Base-by-base conservation (phyloP, 2,329 filamentous ascomycete species). In the Lecanicillium sp. region DNA sequence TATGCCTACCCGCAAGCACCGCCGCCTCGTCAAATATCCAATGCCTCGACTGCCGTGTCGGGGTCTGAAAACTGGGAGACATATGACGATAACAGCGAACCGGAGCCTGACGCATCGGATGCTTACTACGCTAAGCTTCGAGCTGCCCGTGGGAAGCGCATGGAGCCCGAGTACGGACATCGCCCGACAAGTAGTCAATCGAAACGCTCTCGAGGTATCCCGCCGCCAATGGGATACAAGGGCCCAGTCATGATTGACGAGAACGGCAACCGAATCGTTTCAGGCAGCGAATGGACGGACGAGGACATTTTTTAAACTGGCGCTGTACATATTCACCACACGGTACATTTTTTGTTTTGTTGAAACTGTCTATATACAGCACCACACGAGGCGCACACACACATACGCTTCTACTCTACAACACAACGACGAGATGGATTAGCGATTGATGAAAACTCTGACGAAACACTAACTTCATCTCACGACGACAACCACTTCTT, bases 21-120 rank as follows among this genome's bases (percentile, higher is more conserved):
- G 10, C 36, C 42, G 3, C 61, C 62, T 1, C 71, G 87, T 34
- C 85, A 90, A 50, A 80, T 83, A 13, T 65, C 62, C 4, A 51
- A 47, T 36, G 81, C 82, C 0, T 89, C 86, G n/a, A 87, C 84
- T 2, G 72, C 72, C 17, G 72, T 84, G 18, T 87, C 85, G 5
- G 87, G 86, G 2, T 94, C 87, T 4, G 90, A 97, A 62, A 97
- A 97, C 59, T 97, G 90, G 90, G 90, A 97, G 62, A 95, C 89
- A 9, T 97, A 92, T 52, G 89, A 92, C 50, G 87, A 94, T 57
- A 79, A 74, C 48, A 87, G 83, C 44, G 82, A 87, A 52, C 77
- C 81, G 0, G 84, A 87, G 51, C 71, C 73, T 17, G 88, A 95
- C 56, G 76, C 75, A 1, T 81, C 80, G 4, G 86, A 92, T 44